Evolutionary conservation across 768 basidiomycete genomes (phyloP), one percentile per base, ranked within the genome.

Genomic region (Naganishia friedmannii): DNA sequence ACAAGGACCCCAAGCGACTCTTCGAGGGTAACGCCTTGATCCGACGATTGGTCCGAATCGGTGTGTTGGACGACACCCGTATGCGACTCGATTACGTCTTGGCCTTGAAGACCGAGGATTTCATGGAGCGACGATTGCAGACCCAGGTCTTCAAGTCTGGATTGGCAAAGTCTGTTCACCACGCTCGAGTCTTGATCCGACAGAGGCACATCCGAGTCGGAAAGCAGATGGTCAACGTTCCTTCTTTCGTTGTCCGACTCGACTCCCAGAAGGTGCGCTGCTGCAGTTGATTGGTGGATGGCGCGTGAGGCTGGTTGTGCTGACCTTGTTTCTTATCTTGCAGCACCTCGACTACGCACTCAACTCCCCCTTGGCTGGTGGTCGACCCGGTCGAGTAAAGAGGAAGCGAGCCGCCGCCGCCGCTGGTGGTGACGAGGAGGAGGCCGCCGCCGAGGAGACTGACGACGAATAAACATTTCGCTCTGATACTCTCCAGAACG

Each of bases 61-160:
- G 96, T 86, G 96, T 99, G 86, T 90, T 99, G 83, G 96, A 98
- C 82, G 96, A 99, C 86, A 84, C 87, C 74, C 90, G 94, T 83
- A 98, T 99, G 96, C 89, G 95, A 83, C 91, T 99, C 84, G 96
- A 99, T 90, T 99, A 99, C 89, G 96, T 98, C 86, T 86, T 99
- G 83, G 96, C 95, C 66, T 86, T 98, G 77, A 98, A 97, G 86
- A 88, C 97, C 77, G 96, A 99, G 83, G 96, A 99, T 84, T 99
- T 99, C 90, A 90, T 99, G 90, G 96, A 99, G 87, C 87, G 96
- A 78, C 86, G 96, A 77, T 84, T 99, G 81, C 96, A 99, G 85
- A 99, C 96, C 48, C 96, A 98, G 86, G 96, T 99, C 78, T 99
- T 98, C 90, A 98, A 98, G 88, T 88, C 86, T 76, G 94, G 77